phyloP scores from a whole-genome alignment of 208 protist species.

The Porcisia hertigi region DNA sequence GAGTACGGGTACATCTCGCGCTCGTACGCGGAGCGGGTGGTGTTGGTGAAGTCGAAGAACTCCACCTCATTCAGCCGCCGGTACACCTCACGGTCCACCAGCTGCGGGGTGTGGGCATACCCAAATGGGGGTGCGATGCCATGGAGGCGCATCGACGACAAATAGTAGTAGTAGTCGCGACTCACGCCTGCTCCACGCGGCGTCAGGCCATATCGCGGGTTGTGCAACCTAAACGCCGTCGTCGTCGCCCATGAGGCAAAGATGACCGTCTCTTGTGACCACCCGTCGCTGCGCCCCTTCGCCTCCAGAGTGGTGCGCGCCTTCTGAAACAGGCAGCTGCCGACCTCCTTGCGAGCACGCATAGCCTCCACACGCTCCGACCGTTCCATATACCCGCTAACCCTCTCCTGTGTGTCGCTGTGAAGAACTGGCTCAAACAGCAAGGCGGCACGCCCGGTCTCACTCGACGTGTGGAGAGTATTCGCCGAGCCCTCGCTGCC shows the following conservation, averaged over 20 bases:
- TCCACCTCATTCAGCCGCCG: constrained; percentile 26
- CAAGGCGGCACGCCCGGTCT: constrained; percentile 6
- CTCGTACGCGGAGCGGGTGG: constrained; percentile 25
- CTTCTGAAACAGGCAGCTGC: constrained; percentile 13
- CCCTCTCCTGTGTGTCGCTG: constrained; percentile 9
- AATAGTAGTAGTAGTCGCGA: constrained; percentile 21
- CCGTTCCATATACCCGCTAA: not conserved
- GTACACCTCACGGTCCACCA: constrained; percentile 28
- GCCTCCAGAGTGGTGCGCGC: not conserved
- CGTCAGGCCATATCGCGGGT: constrained; percentile 6
- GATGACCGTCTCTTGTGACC: not conserved
- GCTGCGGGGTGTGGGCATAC: constrained; percentile 31
- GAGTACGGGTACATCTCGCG: too few relatives aligned
- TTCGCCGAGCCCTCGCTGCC: too few relatives aligned
- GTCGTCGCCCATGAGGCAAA: constrained; percentile 15
- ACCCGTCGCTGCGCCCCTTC: not conserved
- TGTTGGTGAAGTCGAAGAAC: constrained; percentile 24
- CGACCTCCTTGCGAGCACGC: constrained; percentile 6
- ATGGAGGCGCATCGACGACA: constrained; percentile 22
- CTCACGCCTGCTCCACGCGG: constrained; percentile 17
- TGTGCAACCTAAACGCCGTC: constrained; percentile 10
- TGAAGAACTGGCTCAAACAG: constrained; percentile 35
- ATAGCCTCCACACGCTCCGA: not conserved
- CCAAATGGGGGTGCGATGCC: constrained; percentile 25
- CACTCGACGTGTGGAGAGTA: too few relatives aligned